Evolutionary conservation across 345 rosid genomes (phyloP), one percentile per base, ranked within the genome.

Genomic region (Eucalyptus coolabah): DNA sequence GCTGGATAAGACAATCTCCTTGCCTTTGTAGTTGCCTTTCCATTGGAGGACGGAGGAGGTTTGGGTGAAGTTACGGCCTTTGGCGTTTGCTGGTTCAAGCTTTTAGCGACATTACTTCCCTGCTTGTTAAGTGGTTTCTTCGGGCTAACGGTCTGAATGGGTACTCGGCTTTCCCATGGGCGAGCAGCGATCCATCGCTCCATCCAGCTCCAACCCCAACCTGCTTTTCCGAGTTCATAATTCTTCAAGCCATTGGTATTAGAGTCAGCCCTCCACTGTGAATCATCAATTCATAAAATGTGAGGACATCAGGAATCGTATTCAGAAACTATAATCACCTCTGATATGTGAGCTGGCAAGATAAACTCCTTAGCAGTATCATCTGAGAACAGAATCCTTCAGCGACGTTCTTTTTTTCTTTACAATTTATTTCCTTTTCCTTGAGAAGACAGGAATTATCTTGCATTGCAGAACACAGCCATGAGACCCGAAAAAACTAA

Each of bases 191-290:
- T 93, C 99, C 99, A 98, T 49, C 97, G 95, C 80, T 98, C 99
- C 94, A 90, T 95, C 98, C 99, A 98, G 92, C 99, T 97, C 99
- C 99, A 98, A 87, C 97, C 98, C 98, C 99, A 98, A 59, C 95
- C 95, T 1, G 95, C 94, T 93, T 96, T 98, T 32, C 97, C 94
- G 17, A 96, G 90, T 86, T 94, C 98, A 89, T 93, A 93, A 45
- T 93, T 92, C 28, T 91, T 88, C 87, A 96, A 95, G 40, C 89
- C 94, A 88, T 91, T 87, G 87, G 87, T 92, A 87, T 92, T 93
- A 4, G 96, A 94, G 93, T 93, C 94, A 12, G 97, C 98, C 91
- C 96, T 96, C 99, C 99, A 97, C 99, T 97, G 94, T 87, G 89
- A 59, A 90, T 77, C 42, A 77, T 40, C 28, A 77, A 77, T 26